Evolutionary conservation across 2,329 filamentous ascomycete species (phyloP), one percentile per base, ranked within the genome.

Genomic region (Cladosporium austrohemisphaericum): DNA sequence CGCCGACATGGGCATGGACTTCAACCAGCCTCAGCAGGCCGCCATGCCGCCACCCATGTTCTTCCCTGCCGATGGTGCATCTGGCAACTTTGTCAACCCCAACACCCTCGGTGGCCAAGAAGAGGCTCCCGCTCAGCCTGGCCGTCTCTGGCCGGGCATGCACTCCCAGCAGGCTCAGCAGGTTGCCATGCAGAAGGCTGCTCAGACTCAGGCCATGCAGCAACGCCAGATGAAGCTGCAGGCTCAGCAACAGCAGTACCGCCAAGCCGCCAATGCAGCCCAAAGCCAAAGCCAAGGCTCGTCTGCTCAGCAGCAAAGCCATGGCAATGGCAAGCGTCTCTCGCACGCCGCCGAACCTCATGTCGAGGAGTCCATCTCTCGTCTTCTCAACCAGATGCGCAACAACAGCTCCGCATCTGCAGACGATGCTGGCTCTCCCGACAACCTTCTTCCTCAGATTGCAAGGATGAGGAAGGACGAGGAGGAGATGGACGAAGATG

Each of bases 401-500:
- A 82, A 88, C 60, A 81, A 74, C 57, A 89, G 86, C 68, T 69
- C 74, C 13, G 77, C 81, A 13, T 55, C 58, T 33, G 70, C 74
- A 20, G 75, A 80, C 41, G 75, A 78, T 20, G 71, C 68, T 54
- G 58, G 61, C 25, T 68, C 68, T 25, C 63, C 68, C 20, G 61
- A 68, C 26, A 65, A 66, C 53, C 66, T 77, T 10, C 68, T 84
- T n/a, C 76, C 82, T 49, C 85, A 88, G 65, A 79, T 89, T 59
- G 76, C 85, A 41, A 85, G 84, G 55, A 72, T 80, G 55, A 91
- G 85, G 78, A 97, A 97, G 77, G 90, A 96, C 36, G 91, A 97
- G 62, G 91, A 96, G 54, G 92, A 97, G 46, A 97, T 98, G 92
- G 93, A 98, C 60, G 92, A 96, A 68, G 93, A 97, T 61, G 93